A percentile compares a stretch with the other conserved stretches of the same genome.
Evolutionary conservation across 495 filamentous ascomycete genomes (phyloP).

Genomic region (Melanomma pulvis-pyrius): DNA sequence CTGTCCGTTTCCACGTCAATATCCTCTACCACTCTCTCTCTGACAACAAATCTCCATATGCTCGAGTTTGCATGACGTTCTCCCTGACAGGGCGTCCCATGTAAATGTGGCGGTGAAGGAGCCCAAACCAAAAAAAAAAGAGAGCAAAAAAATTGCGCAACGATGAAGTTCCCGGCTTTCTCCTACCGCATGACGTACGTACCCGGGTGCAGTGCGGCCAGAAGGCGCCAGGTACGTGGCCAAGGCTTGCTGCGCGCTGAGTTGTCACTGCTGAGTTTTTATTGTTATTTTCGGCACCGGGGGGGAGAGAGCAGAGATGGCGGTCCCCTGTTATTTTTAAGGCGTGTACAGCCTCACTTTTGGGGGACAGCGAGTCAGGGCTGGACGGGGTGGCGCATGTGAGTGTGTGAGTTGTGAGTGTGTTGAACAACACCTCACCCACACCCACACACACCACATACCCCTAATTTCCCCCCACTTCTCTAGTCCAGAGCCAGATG

Average conservation of each 20-base stretch:
- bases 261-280: constrained; percentile 17
- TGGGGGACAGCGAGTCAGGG: not conserved
- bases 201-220: not conserved
- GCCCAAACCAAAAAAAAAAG: no score
- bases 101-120: constrained; percentile 20
- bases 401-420: no score
- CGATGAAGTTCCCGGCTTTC: not conserved
- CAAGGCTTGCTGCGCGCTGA: constrained; percentile 24
- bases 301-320: not conserved
- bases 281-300: no score
- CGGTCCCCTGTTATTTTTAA: not conserved
- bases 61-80: not conserved
- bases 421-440: no score
- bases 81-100: constrained; percentile 14
- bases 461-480: no score
- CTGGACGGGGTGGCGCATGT: constrained; percentile 1
- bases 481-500: no score
- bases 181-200: constrained; percentile 11
- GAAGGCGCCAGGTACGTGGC: constrained; percentile 9
- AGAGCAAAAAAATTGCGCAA: not conserved
- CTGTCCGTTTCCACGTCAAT: constrained; percentile 5
- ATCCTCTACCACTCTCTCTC: no score
- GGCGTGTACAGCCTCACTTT: constrained; percentile 21
- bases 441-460: no score
- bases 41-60: constrained; percentile 10